Base-by-base conservation (phyloP, 805 yeast genomes). In the Candida namnaoensis region DNA sequence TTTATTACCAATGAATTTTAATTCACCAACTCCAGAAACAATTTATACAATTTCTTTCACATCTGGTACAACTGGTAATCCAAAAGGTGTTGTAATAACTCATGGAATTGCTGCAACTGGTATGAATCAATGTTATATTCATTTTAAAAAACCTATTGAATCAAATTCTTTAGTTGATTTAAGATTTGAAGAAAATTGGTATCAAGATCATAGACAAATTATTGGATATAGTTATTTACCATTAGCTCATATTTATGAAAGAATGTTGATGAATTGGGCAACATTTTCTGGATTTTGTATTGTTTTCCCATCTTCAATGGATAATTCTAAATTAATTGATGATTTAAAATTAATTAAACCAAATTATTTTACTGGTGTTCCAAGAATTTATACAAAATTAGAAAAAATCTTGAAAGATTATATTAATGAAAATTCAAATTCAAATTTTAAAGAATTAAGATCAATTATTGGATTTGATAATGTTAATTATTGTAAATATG, bases 21-120 rank as follows among this genome's bases (percentile, higher is more conserved):
- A 60, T 37, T 76, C 76, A 9, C 83, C 86, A 12, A 61, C 54
- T 1, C 72, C 79, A 2, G 68, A 73, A 11, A 68, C 72, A 14
- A 39, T 69, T 7, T 78, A 76, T 54, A 78, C 88, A 5, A 73
- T 82, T 40, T 78, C 82, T 10, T 82, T 81, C 57, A 82, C 88
- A 3, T 79, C 86, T 0, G 88, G 90, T 19, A 82, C 90, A 3
- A 80, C 88, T 1, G 87, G 88, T 3, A 58, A 72, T 34, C 90
- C 90, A 27, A 82, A 82, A 57, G 90, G 90, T 36, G 88, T 78
- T 7, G 73, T 71, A 32, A 39, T 74, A 32, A 64, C 76, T 1
- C 86, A 82, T 39, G 58, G 60, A 27, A 71, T 68, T 47, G 70
- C 74, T 4, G 64, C 69, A 9, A 66, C 80, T 5, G 72, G 68